A percentile compares a stretch with the other conserved stretches of the same genome.
Evolutionary conservation across 2,329 filamentous ascomycete genomes (phyloP).

Genomic region (Fusarium annulatum): DNA sequence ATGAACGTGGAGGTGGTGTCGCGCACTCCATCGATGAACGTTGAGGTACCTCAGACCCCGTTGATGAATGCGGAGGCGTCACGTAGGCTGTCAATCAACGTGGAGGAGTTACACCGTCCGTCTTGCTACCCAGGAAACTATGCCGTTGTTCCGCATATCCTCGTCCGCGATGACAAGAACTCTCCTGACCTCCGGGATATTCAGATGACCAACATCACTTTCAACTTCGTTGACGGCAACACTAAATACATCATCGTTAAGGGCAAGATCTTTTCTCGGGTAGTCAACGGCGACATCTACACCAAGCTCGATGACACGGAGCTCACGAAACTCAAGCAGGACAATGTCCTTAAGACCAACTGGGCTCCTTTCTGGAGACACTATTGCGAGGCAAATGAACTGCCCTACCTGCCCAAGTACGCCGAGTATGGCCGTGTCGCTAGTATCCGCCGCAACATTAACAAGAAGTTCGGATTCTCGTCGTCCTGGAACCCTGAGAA

Average conservation of each 20-base stretch:
- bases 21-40: background rate
- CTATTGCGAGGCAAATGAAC: background rate
- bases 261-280: background rate
- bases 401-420: background rate
- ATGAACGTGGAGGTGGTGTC: background rate
- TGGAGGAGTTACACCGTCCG: background rate
- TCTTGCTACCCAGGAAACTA: background rate
- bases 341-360: background rate
- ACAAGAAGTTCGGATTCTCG: background rate
- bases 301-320: background rate
- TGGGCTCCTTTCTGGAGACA: background rate
- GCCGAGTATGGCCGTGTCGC: background rate
- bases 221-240: background rate
- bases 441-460: background rate
- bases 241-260: background rate
- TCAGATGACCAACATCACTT: background rate
- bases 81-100: background rate
- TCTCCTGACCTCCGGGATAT: background rate
- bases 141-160: background rate
- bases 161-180: background rate
- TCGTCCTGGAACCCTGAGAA: background rate
- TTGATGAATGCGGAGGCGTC: background rate
- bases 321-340: background rate
- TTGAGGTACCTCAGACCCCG: accelerated
- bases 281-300: background rate